A percentile compares a stretch with the other conserved stretches of the same genome.
phyloP scores from a whole-genome alignment of 2,329 filamentous ascomycete genomes.

The Sclerotinia nivalis region DNA sequence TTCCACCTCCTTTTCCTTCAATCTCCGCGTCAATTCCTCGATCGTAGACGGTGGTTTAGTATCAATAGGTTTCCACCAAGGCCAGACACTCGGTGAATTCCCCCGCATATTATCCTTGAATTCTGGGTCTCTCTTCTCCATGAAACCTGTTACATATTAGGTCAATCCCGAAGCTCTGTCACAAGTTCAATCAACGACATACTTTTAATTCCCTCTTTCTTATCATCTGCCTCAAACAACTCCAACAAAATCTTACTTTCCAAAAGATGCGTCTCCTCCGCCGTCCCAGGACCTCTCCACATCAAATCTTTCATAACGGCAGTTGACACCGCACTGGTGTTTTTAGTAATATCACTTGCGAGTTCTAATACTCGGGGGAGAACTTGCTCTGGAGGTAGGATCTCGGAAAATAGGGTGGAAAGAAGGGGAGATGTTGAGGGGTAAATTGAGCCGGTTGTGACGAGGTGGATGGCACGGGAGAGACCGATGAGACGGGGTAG shows the following conservation, averaged over 20 bases:
- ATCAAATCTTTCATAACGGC: slow-evolving; percentile 72
- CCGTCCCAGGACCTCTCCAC: slow-evolving; percentile 57
- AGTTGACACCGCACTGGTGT: slow-evolving; percentile 64
- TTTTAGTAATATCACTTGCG: slow-evolving; percentile 65
- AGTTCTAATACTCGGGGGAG: slow-evolving; percentile 64
- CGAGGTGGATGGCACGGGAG: slow-evolving; percentile 62
- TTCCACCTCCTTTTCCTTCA: slow-evolving; percentile 1
- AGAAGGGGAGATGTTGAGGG: slow-evolving; percentile 52
- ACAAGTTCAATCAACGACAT: background rate
- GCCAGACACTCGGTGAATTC: slow-evolving; percentile 55
- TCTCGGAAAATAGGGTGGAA: slow-evolving; percentile 65
- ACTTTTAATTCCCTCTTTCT: slow-evolving; percentile 58
- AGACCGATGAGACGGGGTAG: slow-evolving; percentile 68
- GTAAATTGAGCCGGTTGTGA: slow-evolving; percentile 67
- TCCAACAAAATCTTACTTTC: slow-evolving; percentile 66
- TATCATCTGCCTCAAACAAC: slow-evolving; percentile 56
- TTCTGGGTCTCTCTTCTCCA: slow-evolving; percentile 59
- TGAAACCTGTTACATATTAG: slow-evolving; percentile 44
- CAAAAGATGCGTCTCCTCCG: slow-evolving; percentile 70
- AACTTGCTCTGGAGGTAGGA: slow-evolving; percentile 60
- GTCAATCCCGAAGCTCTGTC: too few relatives aligned
- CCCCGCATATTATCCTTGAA: slow-evolving; percentile 59
- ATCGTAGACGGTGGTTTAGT: slow-evolving; percentile 38
- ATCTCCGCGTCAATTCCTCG: slow-evolving; percentile 31
- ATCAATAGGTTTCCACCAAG: slow-evolving; percentile 61